Conservation (phyloP, 768 basidiomycete genomes). For the Phaffia australis region DNA sequence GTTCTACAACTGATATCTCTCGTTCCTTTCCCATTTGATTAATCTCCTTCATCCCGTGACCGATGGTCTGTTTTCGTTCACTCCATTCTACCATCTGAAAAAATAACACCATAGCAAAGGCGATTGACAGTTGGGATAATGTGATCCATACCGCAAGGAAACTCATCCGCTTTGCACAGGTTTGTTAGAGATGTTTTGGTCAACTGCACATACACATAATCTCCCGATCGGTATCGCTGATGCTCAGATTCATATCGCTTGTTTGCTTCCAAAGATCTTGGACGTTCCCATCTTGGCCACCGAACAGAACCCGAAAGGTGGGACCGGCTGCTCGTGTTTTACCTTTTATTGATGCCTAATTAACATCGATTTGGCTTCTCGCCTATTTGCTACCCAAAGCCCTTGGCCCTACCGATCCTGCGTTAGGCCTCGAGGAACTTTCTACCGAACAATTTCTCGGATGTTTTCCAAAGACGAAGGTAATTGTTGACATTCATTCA, state of each 20-base stretch:
- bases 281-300: conserved; percentile 65
- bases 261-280: conserved; percentile 44
- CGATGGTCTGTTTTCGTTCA: background rate
- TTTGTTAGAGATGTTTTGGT: background rate
- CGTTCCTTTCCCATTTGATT: background rate
- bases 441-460: conserved; percentile 30
- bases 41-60: background rate
- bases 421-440: conserved; percentile 44
- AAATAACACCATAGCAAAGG: background rate
- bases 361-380: conserved; percentile 1
- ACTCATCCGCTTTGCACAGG: conserved; percentile 14
- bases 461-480: conserved; percentile 52
- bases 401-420: conserved; percentile 57
- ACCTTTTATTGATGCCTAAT: background rate
- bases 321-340: conserved; percentile 17
- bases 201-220: background rate
- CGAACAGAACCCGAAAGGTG: conserved; percentile 72
- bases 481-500: background rate
- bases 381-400: conserved; percentile 40
- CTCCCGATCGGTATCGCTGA: background rate
- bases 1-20: background rate
- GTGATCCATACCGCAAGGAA: conserved; percentile 8
- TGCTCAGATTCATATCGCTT: background rate
- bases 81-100: too few species aligned
- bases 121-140: conserved; percentile 8